phyloP scores from a whole-genome alignment of 1,139 yeast genomes.

The Oligophagozyma castellii region DNA sequence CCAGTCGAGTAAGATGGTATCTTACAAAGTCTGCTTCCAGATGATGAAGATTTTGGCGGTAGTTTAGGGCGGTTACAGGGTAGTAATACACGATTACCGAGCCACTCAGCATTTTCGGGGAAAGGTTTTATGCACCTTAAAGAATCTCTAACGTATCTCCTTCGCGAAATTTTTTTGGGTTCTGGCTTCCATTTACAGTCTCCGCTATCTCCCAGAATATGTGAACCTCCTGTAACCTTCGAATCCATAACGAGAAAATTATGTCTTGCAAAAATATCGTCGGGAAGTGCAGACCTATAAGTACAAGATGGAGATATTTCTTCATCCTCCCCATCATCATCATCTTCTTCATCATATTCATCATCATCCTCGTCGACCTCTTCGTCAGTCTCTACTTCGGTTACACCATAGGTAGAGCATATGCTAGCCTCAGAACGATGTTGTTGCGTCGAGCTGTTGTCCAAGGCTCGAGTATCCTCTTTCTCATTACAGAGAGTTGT shows the following conservation, averaged over 20 bases:
- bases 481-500: neutral
- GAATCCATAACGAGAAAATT: slow-evolving; percentile 14
- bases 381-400: slow-evolving; percentile 1
- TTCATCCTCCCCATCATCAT: slow-evolving; percentile 7
- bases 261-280: slow-evolving; percentile 7
- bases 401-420: slow-evolving; percentile 2
- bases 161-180: slow-evolving; percentile 28
- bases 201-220: slow-evolving; percentile 17
- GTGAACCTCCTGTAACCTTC: slow-evolving; percentile 12
- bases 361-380: slow-evolving; percentile 5
- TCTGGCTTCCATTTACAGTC: slow-evolving; percentile 38
- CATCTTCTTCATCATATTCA: slow-evolving; percentile 6
- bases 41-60: no score
- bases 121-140: slow-evolving; percentile 45
- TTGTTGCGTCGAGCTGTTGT: neutral
- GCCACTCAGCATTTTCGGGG: slow-evolving; percentile 41
- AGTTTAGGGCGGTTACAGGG: slow-evolving; percentile 28
- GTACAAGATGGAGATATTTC: slow-evolving; percentile 22
- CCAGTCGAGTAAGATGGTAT: no score
- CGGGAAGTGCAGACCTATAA: slow-evolving; percentile 31
- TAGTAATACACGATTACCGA: slow-evolving; percentile 34
- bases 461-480: neutral
- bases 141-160: slow-evolving; percentile 39
- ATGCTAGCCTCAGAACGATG: neutral
- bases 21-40: no score